Evolutionary conservation across 768 basidiomycete species (phyloP), one percentile per base, ranked within the genome.

Genomic region (Plicaturopsis crispa): DNA sequence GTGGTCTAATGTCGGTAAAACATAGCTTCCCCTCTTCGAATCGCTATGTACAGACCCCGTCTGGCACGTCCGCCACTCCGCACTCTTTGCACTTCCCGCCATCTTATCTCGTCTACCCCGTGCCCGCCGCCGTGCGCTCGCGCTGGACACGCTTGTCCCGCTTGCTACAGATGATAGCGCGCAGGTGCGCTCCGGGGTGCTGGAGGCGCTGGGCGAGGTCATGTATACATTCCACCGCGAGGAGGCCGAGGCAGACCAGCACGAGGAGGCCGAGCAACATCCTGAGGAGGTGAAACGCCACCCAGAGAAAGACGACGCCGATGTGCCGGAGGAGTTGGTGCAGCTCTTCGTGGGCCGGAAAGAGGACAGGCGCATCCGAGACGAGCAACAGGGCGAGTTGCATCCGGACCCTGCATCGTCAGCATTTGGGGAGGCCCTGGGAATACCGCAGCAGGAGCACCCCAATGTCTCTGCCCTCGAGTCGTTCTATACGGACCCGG

Each of bases 161-260:
- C 73, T 94, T 17, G 70, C 78, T 13, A 56, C 55, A 18, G 89
- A 93, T 55, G 68, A 72, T 31, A 70, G 73, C 16, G 57, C 73
- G 4, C 66, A 73, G 13, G 90, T 96, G 18, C 81, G 88, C 16
- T 73, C 74, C 12, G 87, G 85, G 3, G 78, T 84, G 3, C 70
- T 94, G 22, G 92, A 96, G 53, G 73, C 87, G 16, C 70, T 96
- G 4, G 93, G 92, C 2, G 92, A 96, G 59, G 79, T 94, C 24
- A 71, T 96, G 40, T 78, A 85, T 54, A 77, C 86, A 10, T 97
- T 97, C 57, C 69, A 74, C 40, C 63, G 72, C 24, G 69, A 77
- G 36, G n/a, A n/a, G n/a, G 71, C 72, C 3, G 60, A 57, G 14
- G 3, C n/a, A n/a, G n/a, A n/a, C n/a, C n/a, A n/a, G n/a, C n/a